Evolutionary conservation across 371 early-diverging fungal species (phyloP), one percentile per base, ranked within the genome.

Genomic region (Actinomucor elegans): DNA sequence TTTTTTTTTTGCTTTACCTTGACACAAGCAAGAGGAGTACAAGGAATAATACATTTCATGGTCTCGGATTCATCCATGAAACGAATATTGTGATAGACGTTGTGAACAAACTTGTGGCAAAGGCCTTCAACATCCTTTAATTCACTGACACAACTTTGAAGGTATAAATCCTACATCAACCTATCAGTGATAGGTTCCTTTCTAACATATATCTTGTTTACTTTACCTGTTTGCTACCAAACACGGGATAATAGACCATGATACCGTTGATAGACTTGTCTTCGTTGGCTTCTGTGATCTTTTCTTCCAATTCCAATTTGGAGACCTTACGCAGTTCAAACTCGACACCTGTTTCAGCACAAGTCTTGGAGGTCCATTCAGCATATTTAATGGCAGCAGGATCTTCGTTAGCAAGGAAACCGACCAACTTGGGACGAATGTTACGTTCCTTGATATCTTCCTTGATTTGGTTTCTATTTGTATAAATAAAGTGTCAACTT

Each of bases 81-180:
- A 21, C 96, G 89, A 51, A 95, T 82, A 73, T 98, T 98, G 76
- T 93, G 93, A 68, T 98, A 96, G 75, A 95, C 89, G 73, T 94
- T 95, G 72, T 91, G 90, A 34, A 91, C 85, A 75, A 92, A 96
- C 47, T 88, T 90, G 63, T 93, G 94, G 67, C 93, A 93, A 17
- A 98, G 83, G 20, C 97, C 96, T 73, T 98, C 98, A 21, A 98
- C 98, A 71, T 98, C 98, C 79, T 98, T 98, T 43, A 81, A 63
- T 45, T 81, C 76, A 61, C 84, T 83, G 17, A 98, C 94, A 62
- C 90, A 85, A 69, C 90, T 93, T 68, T 94, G 96, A 48, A 98
- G 74, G 67, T 96, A 93, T 59, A 88, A 85, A 68, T 98, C 98
- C 86, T 93, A 62, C 17, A 52, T 17, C 4, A 33, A 28, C n/a